Evolutionary conservation across 768 basidiomycete genomes (phyloP).

Genomic region (Flagelloscypha sp.): DNA sequence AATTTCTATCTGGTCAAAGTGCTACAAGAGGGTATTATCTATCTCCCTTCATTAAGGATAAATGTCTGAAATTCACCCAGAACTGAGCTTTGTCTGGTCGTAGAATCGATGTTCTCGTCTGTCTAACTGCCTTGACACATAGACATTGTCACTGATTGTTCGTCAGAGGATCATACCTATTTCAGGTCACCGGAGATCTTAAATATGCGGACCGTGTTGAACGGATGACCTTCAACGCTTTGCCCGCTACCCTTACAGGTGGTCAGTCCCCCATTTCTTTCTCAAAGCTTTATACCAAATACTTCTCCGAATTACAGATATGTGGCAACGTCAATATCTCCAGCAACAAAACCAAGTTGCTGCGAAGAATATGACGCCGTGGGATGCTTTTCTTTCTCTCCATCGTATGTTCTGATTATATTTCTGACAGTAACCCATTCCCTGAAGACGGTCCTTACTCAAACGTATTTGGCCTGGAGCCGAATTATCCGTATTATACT

Average conservation of each 20-base stretch:
- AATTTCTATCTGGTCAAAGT: constrained; percentile 47
- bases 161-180: constrained; percentile 42
- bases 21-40: constrained; percentile 40
- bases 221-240: constrained; percentile 42
- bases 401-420: constrained; percentile 1
- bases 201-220: constrained; percentile 45
- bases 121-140: constrained; percentile 12
- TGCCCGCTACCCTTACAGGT: constrained; percentile 40
- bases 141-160: neutral
- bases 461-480: constrained; percentile 42
- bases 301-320: constrained; percentile 25
- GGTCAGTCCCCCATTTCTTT: constrained; percentile 17
- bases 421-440: constrained; percentile 37
- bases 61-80: constrained; percentile 16
- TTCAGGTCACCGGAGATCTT: constrained; percentile 47
- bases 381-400: constrained; percentile 9
- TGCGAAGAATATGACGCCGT: constrained; percentile 47
- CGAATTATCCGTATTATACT: constrained; percentile 37
- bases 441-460: constrained; percentile 42
- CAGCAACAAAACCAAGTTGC: constrained; percentile 54
- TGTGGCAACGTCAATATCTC: constrained; percentile 53
- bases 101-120: constrained; percentile 56
- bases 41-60: neutral
- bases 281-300: neutral
- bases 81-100: constrained; percentile 47